Evolutionary conservation across 2,329 filamentous ascomycete genomes (phyloP), one percentile per base, ranked within the genome.

Genomic region (Pseudodiploospora longispora): DNA sequence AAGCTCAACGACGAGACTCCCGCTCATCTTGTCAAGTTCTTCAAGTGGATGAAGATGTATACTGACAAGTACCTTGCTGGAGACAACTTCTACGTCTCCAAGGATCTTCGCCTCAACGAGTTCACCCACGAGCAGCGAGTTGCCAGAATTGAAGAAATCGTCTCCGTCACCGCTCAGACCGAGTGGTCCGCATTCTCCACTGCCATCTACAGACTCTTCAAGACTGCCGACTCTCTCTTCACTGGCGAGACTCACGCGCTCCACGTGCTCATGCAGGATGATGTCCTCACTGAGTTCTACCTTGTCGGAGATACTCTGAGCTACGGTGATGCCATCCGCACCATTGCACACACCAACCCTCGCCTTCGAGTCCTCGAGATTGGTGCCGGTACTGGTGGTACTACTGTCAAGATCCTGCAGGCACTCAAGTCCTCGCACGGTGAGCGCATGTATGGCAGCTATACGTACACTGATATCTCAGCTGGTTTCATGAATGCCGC

Each of bases 331-430:
- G 40, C 44, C 2, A 36, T 50, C 4, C 36, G 29, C 10, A 39
- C 33, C 7, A 27, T 46, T 12, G 48, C 12, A 10, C 30, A 27
- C 27, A 35, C 27, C 19, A 30, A 50, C 19, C 38, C 43, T 36
- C 10, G 32, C 6, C 27, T 42, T 7, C 54, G 59, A 4, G 57
- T 70, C 34, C 54, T 71, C 1, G 68, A 71, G 44, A 55, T 71
- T 10, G 68, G 67, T 3, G 65, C 63, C 1, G 66, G 66, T 1
- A 70, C 62, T 1, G 65, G 66, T 5, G 57, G 56, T 6, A 56
- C 62, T 6, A 64, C 64, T 0, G 51, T 57, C 2, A 44, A 42
- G 1, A 53, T 72, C 5, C 51, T 73, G 3, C 40, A 45, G 2
- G 44, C 46, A 7, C 48, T 59, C 3, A 41, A 36, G 6, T 38